These are phyloP conservation scores for Eutrema salsugineum DNA, from an alignment of 441 rosid genomes.

Conservation along the genomic window DNA sequence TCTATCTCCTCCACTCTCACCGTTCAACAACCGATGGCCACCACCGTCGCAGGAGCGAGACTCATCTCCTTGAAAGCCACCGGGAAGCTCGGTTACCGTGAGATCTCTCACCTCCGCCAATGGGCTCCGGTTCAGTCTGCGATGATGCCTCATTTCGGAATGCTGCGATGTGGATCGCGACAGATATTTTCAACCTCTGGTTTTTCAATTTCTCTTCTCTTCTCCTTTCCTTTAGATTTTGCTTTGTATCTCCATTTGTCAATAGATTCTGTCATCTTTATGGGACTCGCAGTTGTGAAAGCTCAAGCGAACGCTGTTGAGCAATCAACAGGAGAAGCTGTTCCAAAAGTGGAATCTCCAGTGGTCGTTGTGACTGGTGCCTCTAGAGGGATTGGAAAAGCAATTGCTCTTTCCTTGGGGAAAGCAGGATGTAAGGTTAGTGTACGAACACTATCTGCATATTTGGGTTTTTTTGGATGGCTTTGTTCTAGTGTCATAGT, in stretches of 20 bases:
- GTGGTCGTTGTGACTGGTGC: conserved; percentile 93
- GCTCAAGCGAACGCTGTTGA: conserved; percentile 64
- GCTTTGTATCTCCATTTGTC: neutral
- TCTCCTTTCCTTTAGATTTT: neutral
- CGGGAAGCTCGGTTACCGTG: conserved; percentile 34
- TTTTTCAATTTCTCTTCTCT: conserved; percentile 21
- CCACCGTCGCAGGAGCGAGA: conserved; percentile 55
- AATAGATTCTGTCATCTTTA: neutral
- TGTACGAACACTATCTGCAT: neutral
- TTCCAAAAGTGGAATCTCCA: conserved; percentile 62
- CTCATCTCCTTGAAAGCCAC: conserved; percentile 41
- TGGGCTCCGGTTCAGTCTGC: conserved; percentile 39
- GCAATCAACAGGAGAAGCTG: conserved; percentile 39
- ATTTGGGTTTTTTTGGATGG: neutral
- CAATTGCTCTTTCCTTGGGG: conserved; percentile 81
- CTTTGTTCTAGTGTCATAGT: neutral
- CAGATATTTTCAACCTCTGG: conserved; percentile 46
- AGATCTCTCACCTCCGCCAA: conserved; percentile 35
- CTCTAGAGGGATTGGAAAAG: conserved; percentile 95
- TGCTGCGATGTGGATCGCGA: conserved; percentile 41
- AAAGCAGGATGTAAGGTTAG: conserved; percentile 91
- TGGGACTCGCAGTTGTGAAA: conserved; percentile 37
- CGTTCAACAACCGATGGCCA: conserved; percentile 48
- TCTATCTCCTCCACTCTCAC: neutral
- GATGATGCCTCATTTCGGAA: conserved; percentile 27